A percentile compares a stretch with the other conserved stretches of the same genome.
Conservation (phyloP, 1,284 basidiomycete species). For the Malassezia slooffiae region DNA sequence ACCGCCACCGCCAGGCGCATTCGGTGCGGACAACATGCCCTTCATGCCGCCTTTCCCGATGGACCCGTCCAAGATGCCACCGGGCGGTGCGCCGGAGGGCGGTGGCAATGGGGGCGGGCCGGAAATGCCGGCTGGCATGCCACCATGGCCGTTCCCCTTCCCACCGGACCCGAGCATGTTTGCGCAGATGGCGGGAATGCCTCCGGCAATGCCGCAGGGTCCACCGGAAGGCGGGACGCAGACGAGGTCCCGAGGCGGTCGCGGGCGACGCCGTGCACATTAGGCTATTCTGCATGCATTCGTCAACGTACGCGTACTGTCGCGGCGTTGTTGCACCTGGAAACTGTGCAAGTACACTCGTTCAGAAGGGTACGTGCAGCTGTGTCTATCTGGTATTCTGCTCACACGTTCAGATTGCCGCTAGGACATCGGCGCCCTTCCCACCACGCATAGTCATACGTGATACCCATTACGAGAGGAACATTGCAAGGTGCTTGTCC, state of each 20-base stretch:
- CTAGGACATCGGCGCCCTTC: neutral
- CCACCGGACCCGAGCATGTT: slow-evolving; percentile 6
- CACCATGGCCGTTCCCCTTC: slow-evolving; percentile 10
- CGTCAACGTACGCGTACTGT: no score
- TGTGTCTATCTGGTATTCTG: slow-evolving; percentile 1
- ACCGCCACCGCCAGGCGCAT: neutral
- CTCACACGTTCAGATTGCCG: slow-evolving; percentile 3
- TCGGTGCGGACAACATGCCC: no score
- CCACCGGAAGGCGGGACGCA: no score
- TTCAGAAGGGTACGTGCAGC: slow-evolving; percentile 1
- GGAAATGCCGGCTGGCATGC: no score
- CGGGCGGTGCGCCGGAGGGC: no score
- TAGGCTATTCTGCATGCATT: no score
- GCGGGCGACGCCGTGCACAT: no score
- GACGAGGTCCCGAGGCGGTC: no score
- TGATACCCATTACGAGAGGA: neutral
- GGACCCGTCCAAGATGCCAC: no score
- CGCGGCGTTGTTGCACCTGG: neutral
- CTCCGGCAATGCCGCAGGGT: no score
- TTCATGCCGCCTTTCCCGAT: slow-evolving; percentile 5
- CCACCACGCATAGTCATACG: neutral
- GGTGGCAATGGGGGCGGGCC: no score
- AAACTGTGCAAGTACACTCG: slow-evolving; percentile 1
- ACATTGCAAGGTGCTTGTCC: no score
- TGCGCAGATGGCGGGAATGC: slow-evolving; percentile 1